phyloP scores from a whole-genome alignment of 2,329 filamentous ascomycete genomes.

The Penicillium sp. region DNA sequence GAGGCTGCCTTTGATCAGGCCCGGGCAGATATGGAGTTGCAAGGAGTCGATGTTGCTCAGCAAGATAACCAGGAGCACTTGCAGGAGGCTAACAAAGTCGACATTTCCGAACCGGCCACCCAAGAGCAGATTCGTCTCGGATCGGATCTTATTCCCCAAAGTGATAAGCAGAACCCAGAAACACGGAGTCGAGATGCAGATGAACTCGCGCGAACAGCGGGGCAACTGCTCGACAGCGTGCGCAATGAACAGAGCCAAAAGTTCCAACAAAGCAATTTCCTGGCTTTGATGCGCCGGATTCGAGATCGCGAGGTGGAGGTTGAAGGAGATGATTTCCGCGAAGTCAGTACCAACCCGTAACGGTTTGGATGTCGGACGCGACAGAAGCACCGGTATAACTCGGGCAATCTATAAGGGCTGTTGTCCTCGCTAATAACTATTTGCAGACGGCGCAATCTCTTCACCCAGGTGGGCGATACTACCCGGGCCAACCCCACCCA shows the following conservation, averaged over 20 bases:
- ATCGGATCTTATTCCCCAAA: constrained; percentile 42
- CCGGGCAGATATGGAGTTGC: constrained; percentile 36
- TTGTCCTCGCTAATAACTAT: constrained; percentile 35
- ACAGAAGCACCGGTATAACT: constrained; percentile 39
- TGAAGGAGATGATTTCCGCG: constrained; percentile 60
- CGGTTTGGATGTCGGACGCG: constrained; percentile 34
- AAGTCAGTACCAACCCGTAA: constrained; percentile 47
- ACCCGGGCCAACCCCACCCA: constrained; percentile 33
- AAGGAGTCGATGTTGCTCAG: constrained; percentile 18
- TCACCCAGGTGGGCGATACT: constrained; percentile 48
- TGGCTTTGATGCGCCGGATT: constrained; percentile 72
- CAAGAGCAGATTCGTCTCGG: constrained; percentile 39
- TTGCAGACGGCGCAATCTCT: constrained; percentile 42
- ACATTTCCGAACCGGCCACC: constrained; percentile 8
- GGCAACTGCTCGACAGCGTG: constrained; percentile 66
- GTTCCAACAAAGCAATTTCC: constrained; percentile 74
- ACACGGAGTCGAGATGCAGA: constrained; percentile 53
- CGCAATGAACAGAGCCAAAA: constrained; percentile 67
- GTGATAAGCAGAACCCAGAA: constrained; percentile 32
- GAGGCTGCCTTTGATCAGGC: constrained; percentile 46
- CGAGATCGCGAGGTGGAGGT: constrained; percentile 70
- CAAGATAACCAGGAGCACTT: constrained; percentile 10
- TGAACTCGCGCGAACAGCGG: constrained; percentile 70
- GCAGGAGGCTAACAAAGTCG: constrained; percentile 19
- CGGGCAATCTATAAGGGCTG: constrained; percentile 25